Evolutionary conservation across 768 basidiomycete species (phyloP).

Genomic region (Rhodotorula kratochvilovae): DNA sequence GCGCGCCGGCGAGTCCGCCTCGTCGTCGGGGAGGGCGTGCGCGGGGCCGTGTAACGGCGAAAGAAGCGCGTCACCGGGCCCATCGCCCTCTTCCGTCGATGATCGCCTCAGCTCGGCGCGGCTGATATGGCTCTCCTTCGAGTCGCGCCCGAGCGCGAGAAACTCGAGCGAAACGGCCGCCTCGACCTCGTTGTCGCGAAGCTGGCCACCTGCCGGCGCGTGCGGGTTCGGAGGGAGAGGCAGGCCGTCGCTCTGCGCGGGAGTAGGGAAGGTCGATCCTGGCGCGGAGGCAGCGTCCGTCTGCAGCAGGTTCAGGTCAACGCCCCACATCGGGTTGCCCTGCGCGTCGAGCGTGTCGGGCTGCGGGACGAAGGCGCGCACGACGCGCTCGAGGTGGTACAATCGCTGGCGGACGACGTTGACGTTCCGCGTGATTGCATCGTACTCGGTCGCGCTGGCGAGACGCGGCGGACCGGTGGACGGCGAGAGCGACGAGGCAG

Average conservation of each 20-base stretch:
- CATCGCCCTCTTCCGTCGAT: constrained; percentile 4
- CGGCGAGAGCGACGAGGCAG: not conserved
- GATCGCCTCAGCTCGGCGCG: constrained; percentile 26
- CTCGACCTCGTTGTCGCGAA: constrained; percentile 28
- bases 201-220: not conserved
- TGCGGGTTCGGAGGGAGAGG: not conserved
- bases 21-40: not conserved
- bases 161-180: constrained; percentile 37
- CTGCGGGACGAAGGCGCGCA: constrained; percentile 18
- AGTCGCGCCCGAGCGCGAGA: constrained; percentile 38
- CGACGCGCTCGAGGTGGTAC: constrained; percentile 27
- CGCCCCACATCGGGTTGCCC: constrained; percentile 7
- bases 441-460: constrained; percentile 21
- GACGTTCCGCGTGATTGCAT: constrained; percentile 20
- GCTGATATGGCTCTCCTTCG: constrained; percentile 33
- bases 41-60: not conserved
- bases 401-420: constrained; percentile 26
- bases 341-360: constrained; percentile 10
- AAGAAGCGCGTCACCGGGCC: not conserved
- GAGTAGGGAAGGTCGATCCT: not conserved
- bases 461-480: not conserved
- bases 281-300: not conserved
- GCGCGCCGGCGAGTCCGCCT: not conserved
- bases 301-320: constrained; percentile 14
- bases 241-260: not conserved